phyloP scores from a whole-genome alignment of 352 stramenopile species.

The Phytophthora melonis region DNA sequence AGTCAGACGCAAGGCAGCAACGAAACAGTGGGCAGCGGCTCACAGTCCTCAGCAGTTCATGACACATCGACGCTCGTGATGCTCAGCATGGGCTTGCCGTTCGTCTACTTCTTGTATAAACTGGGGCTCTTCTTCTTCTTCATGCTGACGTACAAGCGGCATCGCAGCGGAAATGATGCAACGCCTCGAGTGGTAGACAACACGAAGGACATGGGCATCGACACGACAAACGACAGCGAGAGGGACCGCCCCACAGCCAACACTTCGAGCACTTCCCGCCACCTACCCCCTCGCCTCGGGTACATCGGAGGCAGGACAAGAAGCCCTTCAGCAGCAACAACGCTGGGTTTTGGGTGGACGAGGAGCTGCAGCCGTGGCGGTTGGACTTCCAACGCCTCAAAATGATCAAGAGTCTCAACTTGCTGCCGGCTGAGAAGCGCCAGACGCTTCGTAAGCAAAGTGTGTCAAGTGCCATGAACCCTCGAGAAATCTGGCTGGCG shows the following conservation, averaged over 20 bases:
- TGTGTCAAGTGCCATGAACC: constrained; percentile 39
- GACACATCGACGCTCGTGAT: constrained; percentile 44
- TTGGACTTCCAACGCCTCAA: constrained; percentile 72
- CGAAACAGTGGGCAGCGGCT: constrained; percentile 14
- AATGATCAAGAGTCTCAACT: constrained; percentile 63
- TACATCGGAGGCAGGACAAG: constrained; percentile 30
- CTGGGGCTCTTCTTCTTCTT: constrained; percentile 49
- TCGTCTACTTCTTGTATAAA: constrained; percentile 56
- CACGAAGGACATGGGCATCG: constrained; percentile 13
- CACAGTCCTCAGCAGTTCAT: constrained; percentile 8
- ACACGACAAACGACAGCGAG: constrained; percentile 30
- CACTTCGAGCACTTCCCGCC: constrained; percentile 40
- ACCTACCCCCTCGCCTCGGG: constrained; percentile 19
- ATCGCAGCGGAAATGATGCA: constrained; percentile 7
- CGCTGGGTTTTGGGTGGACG: constrained; percentile 70
- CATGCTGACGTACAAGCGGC: constrained; percentile 34
- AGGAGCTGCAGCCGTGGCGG: constrained; percentile 73
- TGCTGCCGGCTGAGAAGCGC: constrained; percentile 55
- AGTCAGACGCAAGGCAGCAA: constrained; percentile 11
- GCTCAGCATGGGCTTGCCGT: constrained; percentile 42
- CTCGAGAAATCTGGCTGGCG: constrained; percentile 69
- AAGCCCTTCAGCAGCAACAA: constrained; percentile 42
- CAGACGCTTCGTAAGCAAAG: constrained; percentile 49
- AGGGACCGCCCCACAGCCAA: constrained; percentile 33
- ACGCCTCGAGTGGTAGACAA: neutral